phyloP scores from a whole-genome alignment of 208 protist species.

The Acanthamoeba rhysodes region DNA sequence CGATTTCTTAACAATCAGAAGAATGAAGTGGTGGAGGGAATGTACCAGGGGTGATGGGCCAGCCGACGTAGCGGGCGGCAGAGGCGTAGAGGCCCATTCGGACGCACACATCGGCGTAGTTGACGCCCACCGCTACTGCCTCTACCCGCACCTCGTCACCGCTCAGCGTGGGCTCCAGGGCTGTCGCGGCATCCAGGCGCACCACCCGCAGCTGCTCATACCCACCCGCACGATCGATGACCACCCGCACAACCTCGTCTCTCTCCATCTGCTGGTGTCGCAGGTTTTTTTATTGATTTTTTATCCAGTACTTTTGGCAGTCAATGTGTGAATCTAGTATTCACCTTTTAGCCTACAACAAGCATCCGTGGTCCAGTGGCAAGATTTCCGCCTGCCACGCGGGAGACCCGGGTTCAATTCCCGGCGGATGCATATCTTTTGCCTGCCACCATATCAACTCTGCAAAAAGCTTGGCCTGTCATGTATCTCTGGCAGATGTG shows the following conservation, averaged over 20 bases:
- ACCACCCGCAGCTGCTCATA: slow-evolving; percentile 38
- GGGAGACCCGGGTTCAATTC: too few relatives aligned
- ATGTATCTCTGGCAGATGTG: too few relatives aligned
- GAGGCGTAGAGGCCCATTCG: slow-evolving; percentile 64
- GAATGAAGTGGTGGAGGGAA: neutral
- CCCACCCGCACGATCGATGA: slow-evolving; percentile 29
- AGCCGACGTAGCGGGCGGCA: slow-evolving; percentile 1
- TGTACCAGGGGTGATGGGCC: slow-evolving; percentile 32
- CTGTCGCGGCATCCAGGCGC: neutral
- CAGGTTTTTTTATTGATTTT: too few relatives aligned
- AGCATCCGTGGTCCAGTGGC: too few relatives aligned
- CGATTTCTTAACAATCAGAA: neutral
- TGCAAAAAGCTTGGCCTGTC: too few relatives aligned
- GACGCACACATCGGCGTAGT: slow-evolving; percentile 59
- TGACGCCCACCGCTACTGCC: slow-evolving; percentile 4
- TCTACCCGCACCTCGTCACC: neutral
- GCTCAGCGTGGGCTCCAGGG: neutral
- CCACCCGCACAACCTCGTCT: neutral
- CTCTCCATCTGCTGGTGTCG: neutral
- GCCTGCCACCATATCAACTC: too few relatives aligned
- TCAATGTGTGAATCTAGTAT: too few relatives aligned
- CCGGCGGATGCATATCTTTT: too few relatives aligned
- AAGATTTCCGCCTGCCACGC: too few relatives aligned
- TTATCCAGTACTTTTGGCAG: too few relatives aligned
- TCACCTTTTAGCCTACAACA: too few relatives aligned